A percentile compares a stretch with the other conserved stretches of the same genome.
Conservation (phyloP, 768 basidiomycete genomes). For the Pholiota conissans region DNA sequence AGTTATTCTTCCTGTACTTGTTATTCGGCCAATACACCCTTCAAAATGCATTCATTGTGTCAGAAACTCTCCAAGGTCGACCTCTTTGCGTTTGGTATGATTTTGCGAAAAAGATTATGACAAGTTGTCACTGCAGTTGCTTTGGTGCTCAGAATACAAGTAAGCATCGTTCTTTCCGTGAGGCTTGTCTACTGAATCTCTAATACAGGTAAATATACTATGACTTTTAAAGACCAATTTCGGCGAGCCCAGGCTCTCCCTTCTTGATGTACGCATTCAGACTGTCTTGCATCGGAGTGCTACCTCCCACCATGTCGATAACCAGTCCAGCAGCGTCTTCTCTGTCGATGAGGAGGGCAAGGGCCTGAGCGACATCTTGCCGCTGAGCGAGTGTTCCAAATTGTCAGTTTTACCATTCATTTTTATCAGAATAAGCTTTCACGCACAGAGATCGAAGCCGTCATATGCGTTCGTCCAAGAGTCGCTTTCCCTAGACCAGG, state of each 20-base stretch:
- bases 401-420: not conserved
- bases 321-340: slow-evolving; percentile 57
- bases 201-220: too few species aligned
- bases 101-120: too few species aligned
- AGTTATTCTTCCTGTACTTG: too few species aligned
- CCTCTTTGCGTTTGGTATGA: too few species aligned
- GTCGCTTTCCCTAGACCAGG: slow-evolving; percentile 50
- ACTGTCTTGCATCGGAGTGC: slow-evolving; percentile 43
- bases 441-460: slow-evolving; percentile 47
- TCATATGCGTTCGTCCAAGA: slow-evolving; percentile 57
- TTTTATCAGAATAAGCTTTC: not conserved
- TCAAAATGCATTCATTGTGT: too few species aligned
- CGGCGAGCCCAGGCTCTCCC: slow-evolving; percentile 38
- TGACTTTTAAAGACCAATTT: not conserved
- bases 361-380: slow-evolving; percentile 54
- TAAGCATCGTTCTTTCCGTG: too few species aligned
- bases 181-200: too few species aligned
- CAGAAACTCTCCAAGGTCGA: too few species aligned
- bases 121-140: too few species aligned
- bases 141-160: too few species aligned
- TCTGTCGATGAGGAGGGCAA: slow-evolving; percentile 49
- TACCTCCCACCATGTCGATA: slow-evolving; percentile 61
- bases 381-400: slow-evolving; percentile 37
- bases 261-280: slow-evolving; percentile 51
- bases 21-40: too few species aligned